Evolutionary conservation across 2,329 filamentous ascomycete species (phyloP).

Genomic region (Cladosporium sp.): DNA sequence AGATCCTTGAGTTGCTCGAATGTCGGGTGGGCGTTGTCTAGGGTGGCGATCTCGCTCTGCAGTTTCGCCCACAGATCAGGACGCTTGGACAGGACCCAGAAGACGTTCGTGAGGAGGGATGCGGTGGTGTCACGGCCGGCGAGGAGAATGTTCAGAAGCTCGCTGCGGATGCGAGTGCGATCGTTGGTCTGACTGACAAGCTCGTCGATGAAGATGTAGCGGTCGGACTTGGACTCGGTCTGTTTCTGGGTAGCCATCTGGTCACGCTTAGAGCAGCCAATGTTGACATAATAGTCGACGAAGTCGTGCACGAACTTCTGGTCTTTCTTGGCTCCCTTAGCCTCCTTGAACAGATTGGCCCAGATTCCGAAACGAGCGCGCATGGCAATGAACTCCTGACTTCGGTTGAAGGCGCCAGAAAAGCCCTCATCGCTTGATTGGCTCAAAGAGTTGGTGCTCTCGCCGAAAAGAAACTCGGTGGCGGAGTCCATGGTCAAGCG

Average conservation of each 20-base stretch:
- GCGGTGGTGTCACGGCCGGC: conserved; percentile 54
- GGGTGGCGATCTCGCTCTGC: conserved; percentile 26
- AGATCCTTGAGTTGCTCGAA: conserved; percentile 33
- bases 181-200: conserved; percentile 45
- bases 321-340: conserved; percentile 26
- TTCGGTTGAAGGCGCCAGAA: conserved; percentile 29
- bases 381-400: conserved; percentile 28
- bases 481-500: conserved; percentile 63
- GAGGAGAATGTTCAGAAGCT: conserved; percentile 49
- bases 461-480: conserved; percentile 65
- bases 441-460: conserved; percentile 33
- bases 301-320: conserved; percentile 41
- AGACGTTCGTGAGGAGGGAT: conserved; percentile 46
- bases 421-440: conserved; percentile 27
- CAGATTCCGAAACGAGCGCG: conserved; percentile 21
- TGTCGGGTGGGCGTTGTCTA: conserved; percentile 37
- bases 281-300: conserved; percentile 47
- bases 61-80: conserved; percentile 29
- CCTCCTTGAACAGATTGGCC: conserved; percentile 19
- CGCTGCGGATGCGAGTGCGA: conserved; percentile 43
- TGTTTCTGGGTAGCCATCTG: conserved; percentile 30
- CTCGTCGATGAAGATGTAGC: conserved; percentile 49
- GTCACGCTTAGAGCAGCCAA: conserved; percentile 36
- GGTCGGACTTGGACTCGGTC: conserved; percentile 27
- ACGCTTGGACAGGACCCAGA: conserved; percentile 31